These are phyloP conservation scores for Ophiocordyceps sinensis DNA, from an alignment of 2,329 filamentous ascomycete genomes.

Conservation along the genomic window DNA sequence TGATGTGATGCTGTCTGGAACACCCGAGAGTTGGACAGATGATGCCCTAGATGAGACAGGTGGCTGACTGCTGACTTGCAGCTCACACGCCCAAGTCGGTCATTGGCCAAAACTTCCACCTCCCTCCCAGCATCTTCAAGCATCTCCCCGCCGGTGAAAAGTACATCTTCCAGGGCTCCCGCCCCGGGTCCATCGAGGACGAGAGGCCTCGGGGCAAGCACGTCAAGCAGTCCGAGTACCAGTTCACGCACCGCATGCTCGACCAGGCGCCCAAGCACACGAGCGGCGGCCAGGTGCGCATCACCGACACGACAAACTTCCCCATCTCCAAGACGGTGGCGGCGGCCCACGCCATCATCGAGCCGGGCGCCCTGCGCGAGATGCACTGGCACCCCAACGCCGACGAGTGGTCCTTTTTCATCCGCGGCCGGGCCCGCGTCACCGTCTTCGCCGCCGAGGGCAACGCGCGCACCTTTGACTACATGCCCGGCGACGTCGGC, in stretches of 20 bases:
- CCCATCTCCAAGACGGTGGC: slow-evolving; percentile 59
- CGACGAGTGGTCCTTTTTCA: slow-evolving; percentile 73
- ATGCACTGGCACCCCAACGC: slow-evolving; percentile 75
- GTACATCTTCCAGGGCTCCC: slow-evolving; percentile 62
- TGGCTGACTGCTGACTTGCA: slow-evolving; percentile 7
- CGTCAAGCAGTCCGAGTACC: slow-evolving; percentile 51
- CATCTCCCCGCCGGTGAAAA: slow-evolving; percentile 53
- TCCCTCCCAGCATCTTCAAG: slow-evolving; percentile 55
- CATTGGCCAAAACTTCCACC: slow-evolving; percentile 60
- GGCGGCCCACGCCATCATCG: slow-evolving; percentile 55
- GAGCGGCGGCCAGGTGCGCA: slow-evolving; percentile 56
- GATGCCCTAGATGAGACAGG: too few species aligned
- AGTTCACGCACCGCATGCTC: slow-evolving; percentile 60
- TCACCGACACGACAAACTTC: slow-evolving; percentile 65
- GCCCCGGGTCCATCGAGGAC: slow-evolving; percentile 48
- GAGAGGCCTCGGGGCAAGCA: slow-evolving; percentile 46
- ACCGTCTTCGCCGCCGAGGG: slow-evolving; percentile 61
- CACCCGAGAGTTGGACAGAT: too few species aligned
- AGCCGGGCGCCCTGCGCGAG: slow-evolving; percentile 58
- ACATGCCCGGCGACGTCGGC: slow-evolving; percentile 58
- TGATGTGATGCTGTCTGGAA: background rate
- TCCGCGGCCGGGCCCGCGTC: slow-evolving; percentile 54
- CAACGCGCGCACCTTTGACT: slow-evolving; percentile 62
- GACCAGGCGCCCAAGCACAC: slow-evolving; percentile 52
- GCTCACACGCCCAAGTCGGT: slow-evolving; percentile 60